Conservation (phyloP, 257 asterid genomes). For the Haberlea rhodopensis region DNA sequence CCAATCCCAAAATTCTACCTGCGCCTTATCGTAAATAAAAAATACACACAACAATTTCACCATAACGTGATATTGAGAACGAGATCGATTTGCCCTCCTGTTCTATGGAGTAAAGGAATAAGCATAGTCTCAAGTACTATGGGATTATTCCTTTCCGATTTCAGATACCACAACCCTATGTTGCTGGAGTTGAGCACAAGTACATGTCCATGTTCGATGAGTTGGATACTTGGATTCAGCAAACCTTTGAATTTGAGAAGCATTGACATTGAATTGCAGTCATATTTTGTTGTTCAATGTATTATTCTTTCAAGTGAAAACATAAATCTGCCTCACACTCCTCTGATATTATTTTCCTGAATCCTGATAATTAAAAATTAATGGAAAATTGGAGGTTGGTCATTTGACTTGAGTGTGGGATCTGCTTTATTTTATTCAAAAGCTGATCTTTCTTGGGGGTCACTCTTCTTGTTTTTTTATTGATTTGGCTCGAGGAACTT, state of each 20-base stretch:
- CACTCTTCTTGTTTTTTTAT: slow-evolving; percentile 7
- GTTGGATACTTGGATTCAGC: neutral
- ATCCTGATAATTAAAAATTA: no score
- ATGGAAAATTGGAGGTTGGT: slow-evolving; percentile 9
- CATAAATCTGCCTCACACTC: neutral
- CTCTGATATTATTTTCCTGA: slow-evolving; percentile 1
- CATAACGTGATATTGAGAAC: neutral
- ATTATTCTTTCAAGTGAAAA: neutral
- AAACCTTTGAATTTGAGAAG: neutral
- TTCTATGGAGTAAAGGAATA: neutral
- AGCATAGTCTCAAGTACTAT: neutral
- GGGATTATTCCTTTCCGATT: neutral
- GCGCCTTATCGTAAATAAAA: no score
- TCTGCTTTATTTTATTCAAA: slow-evolving; percentile 22
- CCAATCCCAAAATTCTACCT: no score
- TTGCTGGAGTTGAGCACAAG: slow-evolving; percentile 4
- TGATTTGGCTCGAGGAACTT: slow-evolving; percentile 12
- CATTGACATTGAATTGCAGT: neutral
- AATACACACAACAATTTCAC: no score
- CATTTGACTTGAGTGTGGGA: slow-evolving; percentile 15
- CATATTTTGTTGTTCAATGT: neutral
- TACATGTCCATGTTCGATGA: slow-evolving; percentile 12
- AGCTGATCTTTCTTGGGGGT: slow-evolving; percentile 12
- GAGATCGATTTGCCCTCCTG: neutral
- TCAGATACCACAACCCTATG: neutral